Percentiles rank a stretch among this genome's conserved stretches.
Conservation (phyloP, 1,284 basidiomycete species). For the Rhodotorula sp. region DNA sequence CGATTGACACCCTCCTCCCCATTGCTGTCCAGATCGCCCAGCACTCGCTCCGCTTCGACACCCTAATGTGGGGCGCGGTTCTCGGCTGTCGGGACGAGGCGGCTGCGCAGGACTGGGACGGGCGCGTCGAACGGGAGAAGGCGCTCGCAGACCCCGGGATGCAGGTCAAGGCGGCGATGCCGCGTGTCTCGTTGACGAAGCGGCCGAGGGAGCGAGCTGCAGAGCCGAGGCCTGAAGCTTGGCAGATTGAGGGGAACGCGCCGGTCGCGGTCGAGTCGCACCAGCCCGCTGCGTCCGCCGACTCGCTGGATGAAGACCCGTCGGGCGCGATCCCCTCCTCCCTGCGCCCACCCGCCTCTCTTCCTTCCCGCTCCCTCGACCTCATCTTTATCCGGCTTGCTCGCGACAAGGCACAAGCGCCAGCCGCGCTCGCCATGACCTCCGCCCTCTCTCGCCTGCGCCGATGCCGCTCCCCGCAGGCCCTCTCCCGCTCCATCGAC, state of each 20-base stretch:
- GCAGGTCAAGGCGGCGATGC: not conserved
- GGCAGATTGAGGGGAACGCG: not conserved
- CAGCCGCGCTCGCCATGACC: conserved; percentile 21
- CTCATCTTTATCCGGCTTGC: conserved; percentile 19
- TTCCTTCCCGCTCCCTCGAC: conserved; percentile 29
- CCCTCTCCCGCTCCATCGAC: conserved; percentile 10
- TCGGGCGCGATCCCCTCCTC: not conserved
- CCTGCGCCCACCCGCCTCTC: conserved; percentile 26
- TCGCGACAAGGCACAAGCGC: not conserved
- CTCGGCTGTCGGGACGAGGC: conserved; percentile 1
- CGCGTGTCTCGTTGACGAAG: conserved; percentile 1
- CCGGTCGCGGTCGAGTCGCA: not conserved
- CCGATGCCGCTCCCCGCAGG: conserved; percentile 2
- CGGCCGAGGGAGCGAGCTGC: not conserved
- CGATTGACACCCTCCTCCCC: conserved; percentile 16
- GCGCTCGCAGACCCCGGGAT: not conserved
- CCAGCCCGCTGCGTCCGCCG: not conserved
- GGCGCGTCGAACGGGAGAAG: conserved; percentile 4
- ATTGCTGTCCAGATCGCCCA: conserved; percentile 26
- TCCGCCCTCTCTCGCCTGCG: conserved; percentile 15
- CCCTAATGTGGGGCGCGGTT: conserved; percentile 25
- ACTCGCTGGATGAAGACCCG: not conserved
- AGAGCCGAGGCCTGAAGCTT: not conserved
- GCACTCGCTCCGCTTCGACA: conserved; percentile 34
- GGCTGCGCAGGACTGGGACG: conserved; percentile 16